phyloP scores from a whole-genome alignment of 345 rosid genomes.

The Erysimum cheiranthoides region DNA sequence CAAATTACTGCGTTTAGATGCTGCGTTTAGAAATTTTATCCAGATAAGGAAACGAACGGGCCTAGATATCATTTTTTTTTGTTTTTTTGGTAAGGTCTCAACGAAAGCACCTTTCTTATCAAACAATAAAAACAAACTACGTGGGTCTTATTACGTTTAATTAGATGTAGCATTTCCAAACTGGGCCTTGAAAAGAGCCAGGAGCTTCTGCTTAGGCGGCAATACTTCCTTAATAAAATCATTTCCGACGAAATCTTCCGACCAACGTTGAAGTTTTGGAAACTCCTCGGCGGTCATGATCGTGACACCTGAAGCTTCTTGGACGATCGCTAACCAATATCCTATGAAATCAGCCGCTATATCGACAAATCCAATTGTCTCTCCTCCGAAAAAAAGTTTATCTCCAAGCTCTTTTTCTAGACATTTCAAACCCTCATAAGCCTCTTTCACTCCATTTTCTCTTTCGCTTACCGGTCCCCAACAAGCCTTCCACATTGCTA shows the following conservation, averaged over 20 bases:
- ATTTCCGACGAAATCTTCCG: constrained; percentile 41
- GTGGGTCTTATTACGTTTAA: background rate
- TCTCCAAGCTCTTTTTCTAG: constrained; percentile 62
- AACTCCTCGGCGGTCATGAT: constrained; percentile 56
- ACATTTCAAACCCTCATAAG: constrained; percentile 42
- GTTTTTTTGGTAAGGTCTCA: background rate
- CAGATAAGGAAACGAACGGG: too few relatives aligned
- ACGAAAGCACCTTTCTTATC: background rate
- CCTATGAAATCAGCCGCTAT: constrained; percentile 53
- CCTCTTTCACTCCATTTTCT: constrained; percentile 51
- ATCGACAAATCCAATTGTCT: constrained; percentile 63
- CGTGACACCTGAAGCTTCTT: constrained; percentile 52
- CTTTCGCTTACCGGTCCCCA: constrained; percentile 45
- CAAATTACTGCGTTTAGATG: too few relatives aligned
- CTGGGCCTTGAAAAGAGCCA: constrained; percentile 37
- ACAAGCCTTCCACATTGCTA: constrained; percentile 44
- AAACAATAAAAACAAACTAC: background rate
- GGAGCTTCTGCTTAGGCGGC: constrained; percentile 52
- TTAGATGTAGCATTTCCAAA: constrained; percentile 32
- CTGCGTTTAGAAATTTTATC: too few relatives aligned
- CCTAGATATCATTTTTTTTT: background rate
- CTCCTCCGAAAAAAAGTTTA: constrained; percentile 68
- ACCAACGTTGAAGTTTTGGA: constrained; percentile 55
- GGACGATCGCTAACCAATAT: constrained; percentile 48
- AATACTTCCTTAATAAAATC: constrained; percentile 48